A percentile compares a stretch with the other conserved stretches of the same genome.
phyloP scores from a whole-genome alignment of 2,329 filamentous ascomycete genomes.

The Penicillium sp. region DNA sequence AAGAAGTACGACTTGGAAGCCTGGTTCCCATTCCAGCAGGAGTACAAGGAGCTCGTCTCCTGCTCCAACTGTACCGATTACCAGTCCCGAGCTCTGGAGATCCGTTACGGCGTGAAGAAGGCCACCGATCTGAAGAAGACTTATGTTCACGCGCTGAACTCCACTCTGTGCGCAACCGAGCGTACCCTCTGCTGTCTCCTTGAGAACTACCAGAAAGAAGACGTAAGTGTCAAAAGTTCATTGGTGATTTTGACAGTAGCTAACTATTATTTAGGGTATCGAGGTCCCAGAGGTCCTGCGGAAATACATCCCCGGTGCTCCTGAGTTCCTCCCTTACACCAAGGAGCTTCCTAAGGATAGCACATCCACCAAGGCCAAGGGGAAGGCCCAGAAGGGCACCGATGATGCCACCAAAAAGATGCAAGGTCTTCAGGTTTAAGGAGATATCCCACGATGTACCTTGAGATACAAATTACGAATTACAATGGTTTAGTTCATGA shows the following conservation, averaged over 20 bases:
- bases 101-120: conserved; percentile 85
- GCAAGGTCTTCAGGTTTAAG: conserved; percentile 42
- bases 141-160: conserved; percentile 91
- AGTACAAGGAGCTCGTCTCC: conserved; percentile 97
- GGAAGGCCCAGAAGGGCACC: conserved; percentile 32
- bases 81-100: conserved; percentile 90
- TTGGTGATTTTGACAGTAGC: conserved; percentile 1
- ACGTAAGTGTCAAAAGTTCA: conserved; percentile 52
- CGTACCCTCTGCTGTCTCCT: conserved; percentile 90
- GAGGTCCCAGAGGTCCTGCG: conserved; percentile 78
- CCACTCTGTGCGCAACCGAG: conserved; percentile 86
- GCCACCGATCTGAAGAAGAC: conserved; percentile 83
- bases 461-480: neutral
- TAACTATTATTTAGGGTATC: conserved; percentile 58
- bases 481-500: neutral
- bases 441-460: conserved; percentile 1
- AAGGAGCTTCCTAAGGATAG: conserved; percentile 81
- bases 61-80: conserved; percentile 99
- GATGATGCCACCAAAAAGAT: conserved; percentile 43
- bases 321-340: conserved; percentile 83
- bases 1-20: conserved; percentile 98
- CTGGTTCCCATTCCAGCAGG: conserved; percentile 93
- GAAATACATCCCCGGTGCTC: conserved; percentile 86
- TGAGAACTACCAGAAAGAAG: conserved; percentile 94
- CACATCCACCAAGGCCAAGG: conserved; percentile 59